Evolutionary conservation across 805 yeast species (phyloP).

Genomic region (Wickerhamiella shivajii): DNA sequence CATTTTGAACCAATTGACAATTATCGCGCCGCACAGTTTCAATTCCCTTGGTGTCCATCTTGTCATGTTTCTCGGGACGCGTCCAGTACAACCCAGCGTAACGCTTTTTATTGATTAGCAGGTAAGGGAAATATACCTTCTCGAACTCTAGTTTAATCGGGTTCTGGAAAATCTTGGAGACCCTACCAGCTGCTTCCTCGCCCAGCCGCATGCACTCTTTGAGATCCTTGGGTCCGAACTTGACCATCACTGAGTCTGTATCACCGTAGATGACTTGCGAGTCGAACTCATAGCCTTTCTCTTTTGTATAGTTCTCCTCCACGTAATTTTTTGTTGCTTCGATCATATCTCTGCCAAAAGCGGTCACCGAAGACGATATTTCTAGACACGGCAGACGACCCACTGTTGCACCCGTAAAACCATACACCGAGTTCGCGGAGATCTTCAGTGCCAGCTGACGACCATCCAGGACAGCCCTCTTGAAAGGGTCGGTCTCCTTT

Average conservation of each 20-base stretch:
- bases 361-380: conserved; percentile 87
- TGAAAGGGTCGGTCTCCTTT: conserved; percentile 89
- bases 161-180: conserved; percentile 57
- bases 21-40: conserved; percentile 98
- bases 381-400: conserved; percentile 96
- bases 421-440: conserved; percentile 96
- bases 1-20: conserved; percentile 86
- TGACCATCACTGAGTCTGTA: conserved; percentile 98
- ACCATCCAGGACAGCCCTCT: conserved; percentile 86
- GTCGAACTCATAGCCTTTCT: conserved; percentile 72
- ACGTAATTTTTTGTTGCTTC: conserved; percentile 80
- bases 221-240: conserved; percentile 73
- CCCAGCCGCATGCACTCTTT: conserved; percentile 82
- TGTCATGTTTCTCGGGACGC: conserved; percentile 75
- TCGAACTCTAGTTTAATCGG: conserved; percentile 96
- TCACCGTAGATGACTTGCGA: conserved; percentile 94
- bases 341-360: conserved; percentile 95
- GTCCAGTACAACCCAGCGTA: conserved; percentile 98
- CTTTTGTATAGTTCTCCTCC: conserved; percentile 60
- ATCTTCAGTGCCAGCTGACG: conserved; percentile 91
- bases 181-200: conserved; percentile 83
- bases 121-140: conserved; percentile 88
- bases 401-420: conserved; percentile 97
- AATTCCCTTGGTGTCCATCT: conserved; percentile 96
- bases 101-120: conserved; percentile 87